phyloP scores from a whole-genome alignment of 495 filamentous ascomycete species.

The Elasticomyces elasticus region DNA sequence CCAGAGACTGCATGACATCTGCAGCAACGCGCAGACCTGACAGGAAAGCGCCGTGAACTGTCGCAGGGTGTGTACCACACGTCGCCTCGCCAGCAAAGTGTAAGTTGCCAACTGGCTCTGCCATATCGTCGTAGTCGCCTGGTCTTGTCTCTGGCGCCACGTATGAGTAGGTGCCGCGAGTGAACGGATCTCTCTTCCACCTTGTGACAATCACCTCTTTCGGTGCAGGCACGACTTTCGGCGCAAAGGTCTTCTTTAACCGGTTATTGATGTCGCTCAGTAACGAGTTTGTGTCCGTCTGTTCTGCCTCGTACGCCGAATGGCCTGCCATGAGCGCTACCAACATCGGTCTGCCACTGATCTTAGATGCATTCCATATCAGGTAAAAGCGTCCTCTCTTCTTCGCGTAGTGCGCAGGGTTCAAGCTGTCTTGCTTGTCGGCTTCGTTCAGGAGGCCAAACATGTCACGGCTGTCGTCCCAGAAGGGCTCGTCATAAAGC shows the following conservation, averaged over 20 bases:
- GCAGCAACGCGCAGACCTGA: slow-evolving; percentile 82
- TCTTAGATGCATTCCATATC: slow-evolving; percentile 92
- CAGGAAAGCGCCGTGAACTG: slow-evolving; percentile 92
- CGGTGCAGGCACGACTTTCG: slow-evolving; percentile 58
- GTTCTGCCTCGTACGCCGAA: slow-evolving; percentile 80
- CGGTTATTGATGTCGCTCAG: slow-evolving; percentile 69
- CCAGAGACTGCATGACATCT: slow-evolving; percentile 65
- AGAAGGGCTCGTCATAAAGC: slow-evolving; percentile 83
- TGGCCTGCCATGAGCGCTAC: slow-evolving; percentile 95
- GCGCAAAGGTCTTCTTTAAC: slow-evolving; percentile 55
- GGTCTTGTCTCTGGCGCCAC: slow-evolving; percentile 68
- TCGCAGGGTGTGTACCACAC: slow-evolving; percentile 88
- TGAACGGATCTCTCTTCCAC: slow-evolving; percentile 83
- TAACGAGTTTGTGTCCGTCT: slow-evolving; percentile 58
- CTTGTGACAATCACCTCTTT: slow-evolving; percentile 86
- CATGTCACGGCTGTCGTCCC: slow-evolving; percentile 86
- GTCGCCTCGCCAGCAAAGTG: slow-evolving; percentile 97
- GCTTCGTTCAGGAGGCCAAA: slow-evolving; percentile 81
- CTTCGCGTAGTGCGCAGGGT: slow-evolving; percentile 51
- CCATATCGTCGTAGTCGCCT: slow-evolving; percentile 91
- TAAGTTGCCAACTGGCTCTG: slow-evolving; percentile 70
- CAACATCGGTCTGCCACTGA: slow-evolving; percentile 74
- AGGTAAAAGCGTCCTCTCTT: slow-evolving; percentile 82
- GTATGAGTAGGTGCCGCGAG: slow-evolving; percentile 87
- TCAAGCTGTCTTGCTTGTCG: slow-evolving; percentile 41